phyloP scores from a whole-genome alignment of 108 stramenopile species.

The Asterionellopsis glacialis region DNA sequence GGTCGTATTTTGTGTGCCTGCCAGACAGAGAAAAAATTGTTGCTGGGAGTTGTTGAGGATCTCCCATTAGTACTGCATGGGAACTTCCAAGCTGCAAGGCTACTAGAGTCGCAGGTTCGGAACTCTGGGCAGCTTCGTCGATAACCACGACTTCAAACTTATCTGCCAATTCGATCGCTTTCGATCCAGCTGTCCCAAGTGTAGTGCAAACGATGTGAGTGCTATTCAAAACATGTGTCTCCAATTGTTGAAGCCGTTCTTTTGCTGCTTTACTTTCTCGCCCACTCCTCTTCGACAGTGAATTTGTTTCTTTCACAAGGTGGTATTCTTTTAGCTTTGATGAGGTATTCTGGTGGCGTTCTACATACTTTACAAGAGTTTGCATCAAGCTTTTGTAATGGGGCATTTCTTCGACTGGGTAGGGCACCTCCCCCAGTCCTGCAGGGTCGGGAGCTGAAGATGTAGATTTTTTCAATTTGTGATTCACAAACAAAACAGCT shows the following conservation, averaged over 20 bases:
- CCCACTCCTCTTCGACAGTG: slow-evolving; percentile 11
- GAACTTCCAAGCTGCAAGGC: slow-evolving; percentile 86
- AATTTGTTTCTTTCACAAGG: slow-evolving; percentile 38
- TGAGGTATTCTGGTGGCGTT: slow-evolving; percentile 57
- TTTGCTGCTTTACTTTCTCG: slow-evolving; percentile 18
- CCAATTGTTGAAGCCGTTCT: slow-evolving; percentile 41
- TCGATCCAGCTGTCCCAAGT: slow-evolving; percentile 84
- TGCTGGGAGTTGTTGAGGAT: slow-evolving; percentile 96
- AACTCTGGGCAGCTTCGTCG: slow-evolving; percentile 97
- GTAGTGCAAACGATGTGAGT: slow-evolving; percentile 97
- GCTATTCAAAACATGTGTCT: slow-evolving; percentile 78
- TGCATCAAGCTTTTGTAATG: slow-evolving; percentile 64
- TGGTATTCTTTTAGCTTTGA: slow-evolving; percentile 60
- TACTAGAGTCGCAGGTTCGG: slow-evolving; percentile 92
- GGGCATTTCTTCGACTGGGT: slow-evolving; percentile 62
- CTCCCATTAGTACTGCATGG: slow-evolving; percentile 93
- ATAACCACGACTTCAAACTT: slow-evolving; percentile 96
- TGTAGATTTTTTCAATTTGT: slow-evolving; percentile 70
- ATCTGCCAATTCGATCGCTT: slow-evolving; percentile 69
- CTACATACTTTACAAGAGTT: slow-evolving; percentile 73
- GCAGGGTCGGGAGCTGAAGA: slow-evolving; percentile 78
- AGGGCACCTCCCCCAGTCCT: slow-evolving; percentile 62
- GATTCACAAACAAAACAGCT: slow-evolving; percentile 84
- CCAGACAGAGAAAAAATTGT: slow-evolving; percentile 91
- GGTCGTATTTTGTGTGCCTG: slow-evolving; percentile 78